phyloP scores from a whole-genome alignment of 2,329 filamentous ascomycete genomes.

The Aspergillus nomiae region DNA sequence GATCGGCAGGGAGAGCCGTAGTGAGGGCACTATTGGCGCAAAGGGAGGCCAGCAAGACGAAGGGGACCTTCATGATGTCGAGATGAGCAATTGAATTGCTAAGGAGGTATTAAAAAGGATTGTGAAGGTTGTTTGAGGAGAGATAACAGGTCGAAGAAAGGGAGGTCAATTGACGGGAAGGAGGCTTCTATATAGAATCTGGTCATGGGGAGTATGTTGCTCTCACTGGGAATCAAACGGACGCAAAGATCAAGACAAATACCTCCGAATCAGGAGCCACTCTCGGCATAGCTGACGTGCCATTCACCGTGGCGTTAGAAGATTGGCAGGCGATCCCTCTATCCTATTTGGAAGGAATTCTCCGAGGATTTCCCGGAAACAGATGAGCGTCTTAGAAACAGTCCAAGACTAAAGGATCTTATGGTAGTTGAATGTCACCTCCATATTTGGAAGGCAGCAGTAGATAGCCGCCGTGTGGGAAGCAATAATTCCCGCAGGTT shows the following conservation, averaged over 20 bases:
- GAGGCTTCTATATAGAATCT: constrained; percentile 2
- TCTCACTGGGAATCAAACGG: no score
- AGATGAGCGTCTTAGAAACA: neutral
- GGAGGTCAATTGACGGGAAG: neutral
- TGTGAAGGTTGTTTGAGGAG: neutral
- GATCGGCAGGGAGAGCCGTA: constrained; percentile 1
- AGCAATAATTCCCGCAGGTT: neutral
- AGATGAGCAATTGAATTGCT: neutral
- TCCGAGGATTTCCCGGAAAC: neutral
- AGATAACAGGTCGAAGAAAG: neutral
- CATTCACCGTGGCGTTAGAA: neutral
- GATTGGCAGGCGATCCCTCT: neutral
- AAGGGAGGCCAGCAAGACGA: neutral
- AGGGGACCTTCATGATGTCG: constrained; percentile 6
- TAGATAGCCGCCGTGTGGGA: no score
- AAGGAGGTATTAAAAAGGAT: neutral
- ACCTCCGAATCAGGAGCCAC: neutral
- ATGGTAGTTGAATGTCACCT: neutral
- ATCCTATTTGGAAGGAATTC: neutral
- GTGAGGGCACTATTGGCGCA: constrained; percentile 5
- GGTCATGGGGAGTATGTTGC: neutral
- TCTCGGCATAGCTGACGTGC: constrained; percentile 5
- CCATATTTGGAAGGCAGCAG: neutral
- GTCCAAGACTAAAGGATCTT: no score
- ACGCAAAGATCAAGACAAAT: neutral